Evolutionary conservation across 306 rosid species (phyloP).

Genomic region (Glycine soja): DNA sequence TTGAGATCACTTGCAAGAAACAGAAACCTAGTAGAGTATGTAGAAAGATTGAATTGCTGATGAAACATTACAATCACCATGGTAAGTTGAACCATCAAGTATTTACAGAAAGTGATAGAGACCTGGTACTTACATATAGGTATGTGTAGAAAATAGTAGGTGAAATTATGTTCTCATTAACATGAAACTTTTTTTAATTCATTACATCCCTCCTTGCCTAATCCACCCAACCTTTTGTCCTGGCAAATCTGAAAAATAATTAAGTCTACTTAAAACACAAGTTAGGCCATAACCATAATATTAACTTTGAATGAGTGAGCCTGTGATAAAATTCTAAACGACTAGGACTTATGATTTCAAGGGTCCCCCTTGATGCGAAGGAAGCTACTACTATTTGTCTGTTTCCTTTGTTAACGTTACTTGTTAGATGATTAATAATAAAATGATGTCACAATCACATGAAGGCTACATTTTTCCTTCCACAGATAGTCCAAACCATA

Average conservation of each 20-base stretch:
- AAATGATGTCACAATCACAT: slow-evolving; percentile 52
- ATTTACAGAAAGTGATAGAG: slow-evolving; percentile 51
- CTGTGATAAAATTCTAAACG: neutral
- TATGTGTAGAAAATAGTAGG: slow-evolving; percentile 38
- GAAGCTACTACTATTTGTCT: slow-evolving; percentile 3
- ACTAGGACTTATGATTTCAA: slow-evolving; percentile 12
- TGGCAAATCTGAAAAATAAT: neutral
- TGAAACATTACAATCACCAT: slow-evolving; percentile 40
- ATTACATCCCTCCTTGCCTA: neutral
- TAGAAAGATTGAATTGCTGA: slow-evolving; percentile 38
- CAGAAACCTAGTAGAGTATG: slow-evolving; percentile 41
- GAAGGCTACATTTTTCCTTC: slow-evolving; percentile 61
- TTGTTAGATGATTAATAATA: slow-evolving; percentile 51
- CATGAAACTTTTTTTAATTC: neutral
- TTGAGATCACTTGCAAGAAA: slow-evolving; percentile 26
- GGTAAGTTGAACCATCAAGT: slow-evolving; percentile 44
- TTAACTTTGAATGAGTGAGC: neutral
- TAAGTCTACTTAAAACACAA: slow-evolving; percentile 11
- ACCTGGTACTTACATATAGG: slow-evolving; percentile 45
- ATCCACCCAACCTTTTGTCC: slow-evolving; percentile 32
- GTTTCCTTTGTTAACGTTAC: neutral
- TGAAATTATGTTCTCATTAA: slow-evolving; percentile 29
- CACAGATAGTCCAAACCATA: slow-evolving; percentile 30
- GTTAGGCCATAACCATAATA: slow-evolving; percentile 34
- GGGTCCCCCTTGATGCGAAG: slow-evolving; percentile 6